Evolutionary conservation across 2,329 filamentous ascomycete species (phyloP).

Genomic region (Camillea tinctor): DNA sequence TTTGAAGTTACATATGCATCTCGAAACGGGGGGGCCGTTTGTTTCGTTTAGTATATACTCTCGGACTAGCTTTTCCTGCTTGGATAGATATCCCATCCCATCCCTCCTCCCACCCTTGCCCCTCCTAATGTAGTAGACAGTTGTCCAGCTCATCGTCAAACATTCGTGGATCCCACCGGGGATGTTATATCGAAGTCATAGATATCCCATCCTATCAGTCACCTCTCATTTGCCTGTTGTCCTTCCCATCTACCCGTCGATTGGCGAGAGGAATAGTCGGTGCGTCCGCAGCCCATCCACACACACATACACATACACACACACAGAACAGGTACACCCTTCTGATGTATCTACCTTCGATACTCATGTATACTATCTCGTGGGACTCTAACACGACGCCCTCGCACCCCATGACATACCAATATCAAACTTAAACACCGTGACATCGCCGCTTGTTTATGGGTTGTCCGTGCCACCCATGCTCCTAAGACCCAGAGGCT

Average conservation of each 20-base stretch:
- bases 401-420: neutral
- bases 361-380: neutral
- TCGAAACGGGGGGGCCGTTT: neutral
- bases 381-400: neutral
- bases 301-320: too few species aligned
- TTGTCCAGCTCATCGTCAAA: constrained; percentile 8
- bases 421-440: neutral
- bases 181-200: neutral
- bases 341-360: neutral
- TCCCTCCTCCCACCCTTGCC: too few species aligned
- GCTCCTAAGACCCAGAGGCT: constrained; percentile 9
- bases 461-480: neutral
- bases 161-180: constrained; percentile 7
- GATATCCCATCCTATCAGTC: constrained; percentile 3
- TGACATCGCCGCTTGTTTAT: neutral
- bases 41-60: neutral
- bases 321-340: neutral
- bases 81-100: neutral
- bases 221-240: constrained; percentile 5
- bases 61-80: neutral
- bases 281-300: neutral
- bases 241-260: neutral
- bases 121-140: neutral
- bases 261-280: neutral
- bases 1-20: neutral